These are phyloP conservation scores for Sisymbrium irio DNA, from an alignment of 345 rosid genomes.

Conservation along the genomic window DNA sequence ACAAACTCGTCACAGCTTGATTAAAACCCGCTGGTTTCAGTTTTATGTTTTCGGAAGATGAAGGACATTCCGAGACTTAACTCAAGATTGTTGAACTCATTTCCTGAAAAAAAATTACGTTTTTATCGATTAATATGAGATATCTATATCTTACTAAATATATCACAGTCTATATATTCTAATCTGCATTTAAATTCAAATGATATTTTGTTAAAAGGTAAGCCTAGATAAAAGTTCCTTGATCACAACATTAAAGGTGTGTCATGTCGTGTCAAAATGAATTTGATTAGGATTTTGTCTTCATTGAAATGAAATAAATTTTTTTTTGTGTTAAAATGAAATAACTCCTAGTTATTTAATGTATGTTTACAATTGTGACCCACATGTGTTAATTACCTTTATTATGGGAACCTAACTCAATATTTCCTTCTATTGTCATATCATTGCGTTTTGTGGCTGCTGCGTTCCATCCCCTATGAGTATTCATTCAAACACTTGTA, in stretches of 20 bases:
- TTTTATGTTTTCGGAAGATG: conserved; percentile 32
- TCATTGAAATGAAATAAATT: background rate
- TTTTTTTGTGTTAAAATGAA: no score
- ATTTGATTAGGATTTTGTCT: conserved; percentile 3
- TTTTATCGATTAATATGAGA: background rate
- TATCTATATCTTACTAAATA: background rate
- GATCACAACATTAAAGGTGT: background rate
- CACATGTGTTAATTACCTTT: no score
- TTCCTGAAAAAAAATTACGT: conserved; percentile 11
- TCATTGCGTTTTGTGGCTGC: conserved; percentile 73
- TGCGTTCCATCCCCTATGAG: conserved; percentile 74
- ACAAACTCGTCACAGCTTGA: no score
- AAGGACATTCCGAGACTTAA: conserved; percentile 65
- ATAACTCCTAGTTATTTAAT: background rate
- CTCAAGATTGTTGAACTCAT: conserved; percentile 46
- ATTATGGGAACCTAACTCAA: conserved; percentile 37
- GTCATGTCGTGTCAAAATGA: background rate
- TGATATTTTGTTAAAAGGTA: background rate
- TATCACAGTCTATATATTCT: background rate
- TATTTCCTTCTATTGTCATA: conserved; percentile 53
- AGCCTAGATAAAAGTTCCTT: background rate
- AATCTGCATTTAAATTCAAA: background rate
- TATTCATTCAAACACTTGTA: background rate
- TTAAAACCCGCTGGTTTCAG: background rate
- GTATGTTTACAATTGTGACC: background rate